phyloP scores from a whole-genome alignment of 352 stramenopile genomes.

The Halophytophthora batemanensis region DNA sequence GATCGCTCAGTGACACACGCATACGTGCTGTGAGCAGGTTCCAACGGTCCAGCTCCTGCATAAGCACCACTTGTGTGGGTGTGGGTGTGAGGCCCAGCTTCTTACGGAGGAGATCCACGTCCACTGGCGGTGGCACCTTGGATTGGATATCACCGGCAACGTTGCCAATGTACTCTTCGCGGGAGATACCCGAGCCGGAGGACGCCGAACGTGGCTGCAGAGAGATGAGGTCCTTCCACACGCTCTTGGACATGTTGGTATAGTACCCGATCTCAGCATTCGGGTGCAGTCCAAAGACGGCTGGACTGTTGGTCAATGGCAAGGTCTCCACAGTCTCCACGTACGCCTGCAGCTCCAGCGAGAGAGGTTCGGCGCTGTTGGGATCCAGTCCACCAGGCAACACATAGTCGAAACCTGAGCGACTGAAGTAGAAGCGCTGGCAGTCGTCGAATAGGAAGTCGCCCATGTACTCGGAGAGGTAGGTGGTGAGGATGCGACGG shows the following conservation, averaged over 20 bases:
- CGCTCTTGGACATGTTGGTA: slow-evolving; percentile 92
- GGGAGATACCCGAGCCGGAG: slow-evolving; percentile 72
- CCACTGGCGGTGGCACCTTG: slow-evolving; percentile 88
- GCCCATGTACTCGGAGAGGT: slow-evolving; percentile 95
- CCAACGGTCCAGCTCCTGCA: slow-evolving; percentile 95
- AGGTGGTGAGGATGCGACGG: slow-evolving; percentile 92
- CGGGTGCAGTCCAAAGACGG: slow-evolving; percentile 94
- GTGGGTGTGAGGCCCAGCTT: slow-evolving; percentile 65
- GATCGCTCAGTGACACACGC: slow-evolving; percentile 77
- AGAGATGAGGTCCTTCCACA: slow-evolving; percentile 92
- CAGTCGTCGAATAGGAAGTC: slow-evolving; percentile 96
- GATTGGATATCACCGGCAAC: slow-evolving; percentile 89
- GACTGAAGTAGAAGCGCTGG: slow-evolving; percentile 93
- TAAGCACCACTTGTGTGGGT: slow-evolving; percentile 90
- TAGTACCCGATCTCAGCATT: slow-evolving; percentile 97
- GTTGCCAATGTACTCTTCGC: slow-evolving; percentile 92
- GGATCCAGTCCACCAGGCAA: slow-evolving; percentile 42
- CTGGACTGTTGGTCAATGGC: slow-evolving; percentile 91
- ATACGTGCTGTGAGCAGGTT: slow-evolving; percentile 90
- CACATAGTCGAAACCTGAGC: slow-evolving; percentile 93
- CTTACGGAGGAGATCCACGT: slow-evolving; percentile 88
- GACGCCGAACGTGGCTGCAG: slow-evolving; percentile 87
- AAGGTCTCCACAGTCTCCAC: slow-evolving; percentile 83
- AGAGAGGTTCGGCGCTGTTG: slow-evolving; percentile 5
- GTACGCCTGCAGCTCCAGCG: slow-evolving; percentile 73